These are phyloP conservation scores for Colletotrichum lindemuthianum DNA, from an alignment of 2,329 filamentous ascomycete genomes.

Conservation along the genomic window DNA sequence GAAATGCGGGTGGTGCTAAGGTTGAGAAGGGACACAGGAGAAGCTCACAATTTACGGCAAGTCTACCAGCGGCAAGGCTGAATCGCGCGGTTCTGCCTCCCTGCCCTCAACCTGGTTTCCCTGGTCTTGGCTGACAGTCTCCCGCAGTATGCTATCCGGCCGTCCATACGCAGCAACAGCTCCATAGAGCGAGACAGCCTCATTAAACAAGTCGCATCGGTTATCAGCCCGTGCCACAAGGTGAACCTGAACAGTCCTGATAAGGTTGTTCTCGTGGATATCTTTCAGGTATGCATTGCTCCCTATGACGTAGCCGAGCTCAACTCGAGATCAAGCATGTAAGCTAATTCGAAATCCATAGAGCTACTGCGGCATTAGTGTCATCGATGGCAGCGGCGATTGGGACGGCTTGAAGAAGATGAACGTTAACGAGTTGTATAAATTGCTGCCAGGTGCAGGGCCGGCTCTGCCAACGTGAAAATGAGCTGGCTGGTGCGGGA, in stretches of 20 bases:
- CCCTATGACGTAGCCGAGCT: neutral
- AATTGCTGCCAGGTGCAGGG: constrained; percentile 38
- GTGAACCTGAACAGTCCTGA: constrained; percentile 83
- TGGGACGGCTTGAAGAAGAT: constrained; percentile 81
- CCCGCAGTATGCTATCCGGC: constrained; percentile 81
- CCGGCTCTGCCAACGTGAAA: neutral
- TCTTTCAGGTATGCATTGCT: constrained; percentile 73
- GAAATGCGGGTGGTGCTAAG: constrained; percentile 36
- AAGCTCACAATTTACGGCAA: neutral
- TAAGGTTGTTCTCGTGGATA: constrained; percentile 81
- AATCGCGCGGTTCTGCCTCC: no score
- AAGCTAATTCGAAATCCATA: constrained; percentile 46
- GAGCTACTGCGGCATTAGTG: constrained; percentile 82
- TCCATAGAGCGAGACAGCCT: constrained; percentile 73
- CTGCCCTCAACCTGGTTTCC: neutral
- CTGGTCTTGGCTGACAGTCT: neutral
- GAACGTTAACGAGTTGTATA: constrained; percentile 80
- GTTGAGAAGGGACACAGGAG: constrained; percentile 35
- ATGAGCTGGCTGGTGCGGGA: no score
- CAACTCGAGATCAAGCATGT: neutral
- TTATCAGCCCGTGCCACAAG: constrained; percentile 74
- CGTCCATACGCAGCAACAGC: constrained; percentile 79
- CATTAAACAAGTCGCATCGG: constrained; percentile 75
- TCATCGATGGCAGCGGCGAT: constrained; percentile 70
- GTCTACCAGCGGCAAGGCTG: no score